These are phyloP conservation scores for Arthrobotrys sphaeroides DNA, from an alignment of 2,329 filamentous ascomycete genomes.

Conservation along the genomic window DNA sequence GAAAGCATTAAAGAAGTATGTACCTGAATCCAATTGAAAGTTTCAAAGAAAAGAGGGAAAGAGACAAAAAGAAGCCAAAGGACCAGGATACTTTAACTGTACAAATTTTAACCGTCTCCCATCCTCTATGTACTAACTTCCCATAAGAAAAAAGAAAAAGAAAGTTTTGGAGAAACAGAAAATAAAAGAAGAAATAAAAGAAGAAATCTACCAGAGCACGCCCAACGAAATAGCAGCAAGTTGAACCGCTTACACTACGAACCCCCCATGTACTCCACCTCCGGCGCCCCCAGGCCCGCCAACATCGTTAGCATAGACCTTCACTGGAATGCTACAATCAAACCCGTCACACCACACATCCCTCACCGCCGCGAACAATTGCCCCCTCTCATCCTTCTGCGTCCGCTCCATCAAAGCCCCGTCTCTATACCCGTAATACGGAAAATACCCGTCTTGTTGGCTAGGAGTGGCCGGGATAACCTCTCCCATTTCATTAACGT, in stretches of 20 bases:
- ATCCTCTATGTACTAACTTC: background rate
- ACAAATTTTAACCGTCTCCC: background rate
- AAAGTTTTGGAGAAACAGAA: too few species aligned
- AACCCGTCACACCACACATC: constrained; percentile 86
- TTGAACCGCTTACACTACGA: constrained; percentile 23
- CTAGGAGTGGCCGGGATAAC: constrained; percentile 57
- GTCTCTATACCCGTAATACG: constrained; percentile 57
- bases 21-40: background rate
- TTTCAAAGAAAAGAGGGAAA: background rate
- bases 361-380: constrained; percentile 80
- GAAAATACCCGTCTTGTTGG: constrained; percentile 58
- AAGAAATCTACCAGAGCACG: background rate
- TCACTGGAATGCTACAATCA: constrained; percentile 84
- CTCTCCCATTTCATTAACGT: constrained; percentile 54
- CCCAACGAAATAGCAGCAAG: background rate
- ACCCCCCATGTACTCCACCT: constrained; percentile 36
- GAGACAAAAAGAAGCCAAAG: background rate
- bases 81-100: background rate
- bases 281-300: constrained; percentile 25
- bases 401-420: constrained; percentile 79
- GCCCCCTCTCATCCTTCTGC: constrained; percentile 79
- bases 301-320: constrained; percentile 70
- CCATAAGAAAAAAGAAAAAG: too few species aligned
- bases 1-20: background rate
- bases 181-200: too few species aligned